A percentile compares a stretch with the other conserved stretches of the same genome.
Conservation (phyloP, 2,329 filamentous ascomycete genomes). For the Cladosporium sp. region DNA sequence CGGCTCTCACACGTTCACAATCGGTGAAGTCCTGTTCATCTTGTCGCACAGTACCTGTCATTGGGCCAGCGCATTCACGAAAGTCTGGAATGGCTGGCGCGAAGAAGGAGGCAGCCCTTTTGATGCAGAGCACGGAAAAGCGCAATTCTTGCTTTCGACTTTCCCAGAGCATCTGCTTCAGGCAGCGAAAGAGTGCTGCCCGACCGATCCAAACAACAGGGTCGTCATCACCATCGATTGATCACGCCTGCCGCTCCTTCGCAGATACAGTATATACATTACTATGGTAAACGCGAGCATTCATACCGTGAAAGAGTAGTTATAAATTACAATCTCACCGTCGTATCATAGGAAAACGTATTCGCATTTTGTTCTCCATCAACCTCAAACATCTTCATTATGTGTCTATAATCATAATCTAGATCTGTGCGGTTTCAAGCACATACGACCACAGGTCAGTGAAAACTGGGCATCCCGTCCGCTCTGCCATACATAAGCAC, state of each 20-base stretch:
- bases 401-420: too few relatives aligned
- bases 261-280: not conserved
- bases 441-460: too few relatives aligned
- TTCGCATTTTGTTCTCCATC: not conserved
- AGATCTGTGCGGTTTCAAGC: too few relatives aligned
- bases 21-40: not conserved
- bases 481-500: too few relatives aligned
- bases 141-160: not conserved
- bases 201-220: not conserved
- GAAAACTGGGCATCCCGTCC: too few relatives aligned
- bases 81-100: not conserved
- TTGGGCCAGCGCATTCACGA: not conserved
- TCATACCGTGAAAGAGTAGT: not conserved
- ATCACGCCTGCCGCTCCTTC: not conserved
- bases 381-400: too few relatives aligned
- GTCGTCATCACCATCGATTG: not conserved
- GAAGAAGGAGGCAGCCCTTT: not conserved
- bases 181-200: not conserved
- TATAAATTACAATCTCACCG: not conserved
- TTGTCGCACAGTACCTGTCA: not conserved
- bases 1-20: not conserved
- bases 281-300: too few relatives aligned
- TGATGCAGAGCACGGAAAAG: not conserved
- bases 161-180: not conserved
- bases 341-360: not conserved